phyloP scores from a whole-genome alignment of 2,329 filamentous ascomycete species.

The Cyclaneusma minus region DNA sequence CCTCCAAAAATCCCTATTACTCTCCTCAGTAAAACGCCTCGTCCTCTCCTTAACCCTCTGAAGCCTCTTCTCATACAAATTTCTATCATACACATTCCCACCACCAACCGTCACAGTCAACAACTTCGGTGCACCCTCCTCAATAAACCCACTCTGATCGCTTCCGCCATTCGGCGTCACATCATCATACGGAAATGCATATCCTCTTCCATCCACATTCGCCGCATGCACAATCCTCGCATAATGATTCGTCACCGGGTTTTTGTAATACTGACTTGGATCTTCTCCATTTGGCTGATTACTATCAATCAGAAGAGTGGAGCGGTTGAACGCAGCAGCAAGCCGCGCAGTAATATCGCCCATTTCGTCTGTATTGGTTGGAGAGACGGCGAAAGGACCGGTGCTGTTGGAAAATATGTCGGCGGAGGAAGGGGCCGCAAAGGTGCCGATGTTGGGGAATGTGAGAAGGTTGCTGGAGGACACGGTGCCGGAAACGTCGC shows the following conservation, averaged over 20 bases:
- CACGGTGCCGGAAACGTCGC: constrained; percentile 36
- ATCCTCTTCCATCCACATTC: constrained; percentile 43
- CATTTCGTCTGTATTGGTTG: constrained; percentile 17
- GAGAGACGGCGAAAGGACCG: constrained; percentile 35
- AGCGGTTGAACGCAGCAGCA: constrained; percentile 60
- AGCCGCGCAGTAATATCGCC: constrained; percentile 58
- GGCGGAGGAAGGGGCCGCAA: constrained; percentile 36
- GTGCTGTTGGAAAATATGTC: constrained; percentile 55
- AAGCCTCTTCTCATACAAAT: too few species aligned
- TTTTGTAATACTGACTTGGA: constrained; percentile 35
- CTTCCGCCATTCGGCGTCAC: constrained; percentile 36
- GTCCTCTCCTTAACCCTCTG: too few species aligned
- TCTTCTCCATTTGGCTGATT: constrained; percentile 35
- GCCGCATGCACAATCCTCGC: constrained; percentile 45
- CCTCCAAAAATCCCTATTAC: too few species aligned
- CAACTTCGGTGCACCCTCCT: constrained; percentile 22
- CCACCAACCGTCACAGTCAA: constrained; percentile 9
- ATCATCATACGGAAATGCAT: constrained; percentile 60
- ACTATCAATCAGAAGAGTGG: constrained; percentile 42
- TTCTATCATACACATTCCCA: too few species aligned
- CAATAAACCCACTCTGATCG: constrained; percentile 50
- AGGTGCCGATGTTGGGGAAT: constrained; percentile 30
- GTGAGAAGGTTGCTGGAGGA: constrained; percentile 28
- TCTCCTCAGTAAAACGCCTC: too few species aligned
- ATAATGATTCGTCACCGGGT: constrained; percentile 48